Conservation (phyloP, 257 asterid species). For the Anisodus acutangulus region DNA sequence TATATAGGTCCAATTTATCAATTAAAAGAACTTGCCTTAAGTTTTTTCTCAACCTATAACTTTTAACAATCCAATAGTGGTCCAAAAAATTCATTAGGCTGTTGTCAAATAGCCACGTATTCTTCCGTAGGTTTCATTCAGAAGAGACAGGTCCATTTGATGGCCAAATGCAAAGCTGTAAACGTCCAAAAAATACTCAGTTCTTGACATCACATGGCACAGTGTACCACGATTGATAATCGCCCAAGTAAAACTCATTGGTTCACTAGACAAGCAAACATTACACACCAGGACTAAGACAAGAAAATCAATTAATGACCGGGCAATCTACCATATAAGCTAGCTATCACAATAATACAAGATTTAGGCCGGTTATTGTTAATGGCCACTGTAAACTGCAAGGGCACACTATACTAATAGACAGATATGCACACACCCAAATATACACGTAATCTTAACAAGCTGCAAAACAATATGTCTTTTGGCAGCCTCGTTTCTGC, state of each 20-base stretch:
- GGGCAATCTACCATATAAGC: not conserved
- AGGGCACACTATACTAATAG: not conserved
- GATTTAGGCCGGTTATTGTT: not conserved
- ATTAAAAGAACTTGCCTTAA: not conserved
- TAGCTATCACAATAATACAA: not conserved
- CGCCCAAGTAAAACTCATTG: not conserved
- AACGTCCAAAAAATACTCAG: conserved; percentile 7
- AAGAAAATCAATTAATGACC: not conserved
- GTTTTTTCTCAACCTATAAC: not conserved
- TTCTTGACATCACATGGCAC: not conserved
- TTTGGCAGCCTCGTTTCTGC: not conserved
- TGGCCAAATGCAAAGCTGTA: not conserved
- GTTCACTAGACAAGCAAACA: not conserved
- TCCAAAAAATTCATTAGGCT: not conserved
- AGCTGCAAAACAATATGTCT: not conserved
- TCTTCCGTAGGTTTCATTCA: not conserved
- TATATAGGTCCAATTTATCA: not conserved
- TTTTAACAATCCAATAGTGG: not conserved
- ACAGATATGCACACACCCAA: not conserved
- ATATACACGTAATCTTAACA: not conserved
- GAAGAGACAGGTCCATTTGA: conserved; percentile 8
- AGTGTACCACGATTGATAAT: not conserved
- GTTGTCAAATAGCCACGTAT: conserved; percentile 23
- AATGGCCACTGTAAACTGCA: not conserved
- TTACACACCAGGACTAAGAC: not conserved